Conservation (phyloP, 306 rosid species). For the Gleditsia sinensis region DNA sequence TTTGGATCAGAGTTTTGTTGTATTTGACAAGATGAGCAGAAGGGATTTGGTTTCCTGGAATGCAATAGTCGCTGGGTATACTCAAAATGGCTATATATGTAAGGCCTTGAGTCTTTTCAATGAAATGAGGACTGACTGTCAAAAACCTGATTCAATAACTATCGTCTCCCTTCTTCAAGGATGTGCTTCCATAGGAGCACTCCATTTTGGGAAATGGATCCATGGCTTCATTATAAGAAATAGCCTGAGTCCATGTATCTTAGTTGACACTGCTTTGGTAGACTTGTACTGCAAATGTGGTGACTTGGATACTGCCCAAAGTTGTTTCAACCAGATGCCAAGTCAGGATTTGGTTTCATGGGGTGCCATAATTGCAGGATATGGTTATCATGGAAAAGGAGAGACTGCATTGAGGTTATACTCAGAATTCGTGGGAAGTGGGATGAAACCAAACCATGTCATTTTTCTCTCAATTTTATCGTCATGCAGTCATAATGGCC, state of each 20-base stretch:
- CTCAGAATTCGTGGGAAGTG: conserved; percentile 53
- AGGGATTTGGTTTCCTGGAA: conserved; percentile 86
- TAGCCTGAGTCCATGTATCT: conserved; percentile 52
- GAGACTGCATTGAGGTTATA: conserved; percentile 61
- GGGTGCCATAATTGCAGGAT: conserved; percentile 73
- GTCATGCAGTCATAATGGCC: conserved; percentile 81
- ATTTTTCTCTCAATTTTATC: conserved; percentile 73
- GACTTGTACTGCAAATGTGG: conserved; percentile 90
- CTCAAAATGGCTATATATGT: conserved; percentile 61
- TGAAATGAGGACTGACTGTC: conserved; percentile 56
- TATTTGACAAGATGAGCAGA: conserved; percentile 53
- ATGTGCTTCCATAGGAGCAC: conserved; percentile 72
- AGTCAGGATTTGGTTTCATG: conserved; percentile 66
- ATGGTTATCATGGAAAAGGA: conserved; percentile 75
- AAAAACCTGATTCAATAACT: conserved; percentile 71
- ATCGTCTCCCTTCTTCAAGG: conserved; percentile 74
- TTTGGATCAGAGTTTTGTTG: conserved; percentile 51
- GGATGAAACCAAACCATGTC: conserved; percentile 66
- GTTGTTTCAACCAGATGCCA: conserved; percentile 61
- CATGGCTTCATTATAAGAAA: conserved; percentile 58
- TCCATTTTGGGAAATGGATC: conserved; percentile 69
- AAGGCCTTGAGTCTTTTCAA: conserved; percentile 59
- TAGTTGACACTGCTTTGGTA: conserved; percentile 75
- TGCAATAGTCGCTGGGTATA: conserved; percentile 63
- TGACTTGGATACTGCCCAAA: conserved; percentile 58